phyloP scores from a whole-genome alignment of 1,284 basidiomycete species.

The Neolentinus lepideus region DNA sequence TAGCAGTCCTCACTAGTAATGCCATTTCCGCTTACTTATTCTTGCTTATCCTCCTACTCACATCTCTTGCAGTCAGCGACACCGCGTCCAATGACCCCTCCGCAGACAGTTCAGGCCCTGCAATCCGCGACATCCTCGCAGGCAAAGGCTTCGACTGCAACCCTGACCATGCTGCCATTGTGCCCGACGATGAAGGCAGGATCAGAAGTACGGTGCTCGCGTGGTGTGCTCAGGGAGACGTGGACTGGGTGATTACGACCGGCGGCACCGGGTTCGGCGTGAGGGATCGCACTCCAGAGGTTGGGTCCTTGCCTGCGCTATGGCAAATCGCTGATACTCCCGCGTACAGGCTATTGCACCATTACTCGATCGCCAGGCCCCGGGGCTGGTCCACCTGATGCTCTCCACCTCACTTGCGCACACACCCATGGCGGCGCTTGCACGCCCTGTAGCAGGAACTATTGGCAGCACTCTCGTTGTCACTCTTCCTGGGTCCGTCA shows the following conservation, averaged over 20 bases:
- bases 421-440: conserved; percentile 77
- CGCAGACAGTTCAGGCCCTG: conserved; percentile 61
- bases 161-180: conserved; percentile 25
- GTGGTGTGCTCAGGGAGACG: conserved; percentile 35
- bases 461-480: conserved; percentile 60
- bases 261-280: conserved; percentile 85
- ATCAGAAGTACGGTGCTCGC: conserved; percentile 42
- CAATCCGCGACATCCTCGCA: conserved; percentile 44
- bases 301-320: conserved; percentile 19
- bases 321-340: background rate
- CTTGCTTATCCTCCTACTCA: background rate
- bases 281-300: conserved; percentile 79
- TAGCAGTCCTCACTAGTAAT: conserved; percentile 8
- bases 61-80: conserved; percentile 50
- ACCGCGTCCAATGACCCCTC: conserved; percentile 45
- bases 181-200: conserved; percentile 54
- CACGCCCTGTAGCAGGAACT: conserved; percentile 77
- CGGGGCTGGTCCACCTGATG: conserved; percentile 76
- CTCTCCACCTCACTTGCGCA: conserved; percentile 61
- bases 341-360: conserved; percentile 57
- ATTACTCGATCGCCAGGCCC: conserved; percentile 66
- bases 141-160: conserved; percentile 22
- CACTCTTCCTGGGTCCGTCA: conserved; percentile 79
- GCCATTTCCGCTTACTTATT: background rate
- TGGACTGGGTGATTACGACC: conserved; percentile 76